Evolutionary conservation across 345 rosid species (phyloP).

Genomic region (Sonneratia caseolaris): DNA sequence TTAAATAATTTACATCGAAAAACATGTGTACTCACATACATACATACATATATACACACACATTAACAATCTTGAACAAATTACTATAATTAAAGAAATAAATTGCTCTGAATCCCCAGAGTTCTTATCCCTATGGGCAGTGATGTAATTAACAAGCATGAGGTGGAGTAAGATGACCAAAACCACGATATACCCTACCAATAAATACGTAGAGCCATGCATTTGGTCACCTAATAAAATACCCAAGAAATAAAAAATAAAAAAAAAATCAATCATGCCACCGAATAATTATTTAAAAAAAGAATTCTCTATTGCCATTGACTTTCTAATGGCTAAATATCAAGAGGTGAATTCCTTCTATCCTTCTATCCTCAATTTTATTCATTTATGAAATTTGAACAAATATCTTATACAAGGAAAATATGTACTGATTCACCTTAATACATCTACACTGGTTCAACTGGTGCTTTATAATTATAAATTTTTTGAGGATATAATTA

Average conservation of each 20-base stretch:
- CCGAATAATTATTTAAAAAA: not conserved
- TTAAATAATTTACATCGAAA: no score
- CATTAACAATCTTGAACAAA: not conserved
- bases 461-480: not conserved
- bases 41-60: no score
- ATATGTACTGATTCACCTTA: no score
- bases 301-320: not conserved
- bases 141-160: not conserved
- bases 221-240: constrained; percentile 6
- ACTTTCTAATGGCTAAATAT: not conserved
- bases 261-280: no score
- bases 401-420: no score
- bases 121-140: not conserved
- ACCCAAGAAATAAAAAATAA: not conserved
- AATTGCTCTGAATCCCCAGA: not conserved
- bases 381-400: no score
- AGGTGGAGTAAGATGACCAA: constrained; percentile 2
- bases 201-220: not conserved
- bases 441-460: not conserved
- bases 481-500: not conserved
- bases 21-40: no score
- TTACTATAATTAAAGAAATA: not conserved
- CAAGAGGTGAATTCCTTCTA: no score
- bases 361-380: no score
- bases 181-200: not conserved